Evolutionary conservation across 2,329 filamentous ascomycete genomes (phyloP), one percentile per base, ranked within the genome.

Genomic region (Ceratocystis destructans): DNA sequence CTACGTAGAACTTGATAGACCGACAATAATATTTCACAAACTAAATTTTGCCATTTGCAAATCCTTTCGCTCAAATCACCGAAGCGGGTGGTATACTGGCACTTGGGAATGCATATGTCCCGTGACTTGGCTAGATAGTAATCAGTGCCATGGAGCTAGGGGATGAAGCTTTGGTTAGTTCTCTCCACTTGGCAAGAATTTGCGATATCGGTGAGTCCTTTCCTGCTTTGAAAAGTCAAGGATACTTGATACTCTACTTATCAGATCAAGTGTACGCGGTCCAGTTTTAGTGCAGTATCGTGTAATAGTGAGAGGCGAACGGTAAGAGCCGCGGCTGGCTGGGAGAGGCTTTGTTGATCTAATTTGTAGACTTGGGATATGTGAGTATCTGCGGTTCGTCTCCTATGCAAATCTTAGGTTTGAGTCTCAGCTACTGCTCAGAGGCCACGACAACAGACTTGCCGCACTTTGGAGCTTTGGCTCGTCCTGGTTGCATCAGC

Each of bases 151-250:
- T 37, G 28, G 33, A 59, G 31, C 8, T 59, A 59, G 55, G 55
- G 31, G 28, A 17, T 8, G 12, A 37, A 15, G 10, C 4, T 28
- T 28, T 53, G 48, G 22, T 12, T 59, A 59, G 55, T n/a, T 59
- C 5, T 15, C 48, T 28, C 25, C 15, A n/a, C 55, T 59, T 59
- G 55, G 28, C 55, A 31, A 3, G 28, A 20, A 8, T 6, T 59
- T 59, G 55, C 55, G 55, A 59, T 25, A 59, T 59, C 55, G 55
- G 55, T 28, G 20, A 31, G 55, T 59, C 17, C 28, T 59, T 31
- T 31, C 7, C 25, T 55, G 28, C 28, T 2, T 20, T n/a, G 17
- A 7, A 8, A 59, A 33, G 55, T 37, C 61, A 62, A 46, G 61
- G 25, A 28, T 50, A 50, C 8, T 50, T 22, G 33, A 33, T 33